These are phyloP conservation scores for Gamarada debralockiae DNA, from an alignment of 495 filamentous ascomycete genomes.

Conservation along the genomic window DNA sequence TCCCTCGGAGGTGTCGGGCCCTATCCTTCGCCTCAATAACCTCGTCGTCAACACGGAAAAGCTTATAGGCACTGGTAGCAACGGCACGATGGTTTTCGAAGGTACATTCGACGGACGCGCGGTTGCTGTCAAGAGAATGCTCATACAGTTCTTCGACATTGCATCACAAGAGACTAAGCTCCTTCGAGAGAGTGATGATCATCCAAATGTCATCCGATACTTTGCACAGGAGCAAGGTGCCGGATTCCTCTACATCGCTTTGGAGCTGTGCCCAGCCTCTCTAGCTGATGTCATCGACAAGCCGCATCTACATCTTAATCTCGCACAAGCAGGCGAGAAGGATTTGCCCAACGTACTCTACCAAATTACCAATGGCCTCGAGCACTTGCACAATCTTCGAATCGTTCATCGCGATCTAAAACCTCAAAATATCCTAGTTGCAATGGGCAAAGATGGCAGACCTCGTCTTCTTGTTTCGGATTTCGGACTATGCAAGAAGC, in stretches of 20 bases:
- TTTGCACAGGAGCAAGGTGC: constrained; percentile 83
- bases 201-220: constrained; percentile 92
- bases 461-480: constrained; percentile 90
- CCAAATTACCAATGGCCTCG: constrained; percentile 82
- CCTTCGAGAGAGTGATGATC: constrained; percentile 89
- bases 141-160: constrained; percentile 91
- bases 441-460: constrained; percentile 51
- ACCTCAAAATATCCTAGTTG: constrained; percentile 91
- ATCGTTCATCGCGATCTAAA: constrained; percentile 98
- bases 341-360: constrained; percentile 66
- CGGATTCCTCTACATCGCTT: constrained; percentile 92
- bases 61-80: constrained; percentile 75
- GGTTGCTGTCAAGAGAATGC: constrained; percentile 95
- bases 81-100: constrained; percentile 80
- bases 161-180: constrained; percentile 90
- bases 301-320: constrained; percentile 40
- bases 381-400: constrained; percentile 84
- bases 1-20: constrained; percentile 49
- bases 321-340: constrained; percentile 48
- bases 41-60: constrained; percentile 69
- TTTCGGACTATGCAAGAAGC: constrained; percentile 95
- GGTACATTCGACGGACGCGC: constrained; percentile 87
- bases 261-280: constrained; percentile 94
- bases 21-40: constrained; percentile 65
- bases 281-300: constrained; percentile 83